These are phyloP conservation scores for Coprinopsis strossmayeri DNA, from an alignment of 768 basidiomycete species.

Conservation along the genomic window DNA sequence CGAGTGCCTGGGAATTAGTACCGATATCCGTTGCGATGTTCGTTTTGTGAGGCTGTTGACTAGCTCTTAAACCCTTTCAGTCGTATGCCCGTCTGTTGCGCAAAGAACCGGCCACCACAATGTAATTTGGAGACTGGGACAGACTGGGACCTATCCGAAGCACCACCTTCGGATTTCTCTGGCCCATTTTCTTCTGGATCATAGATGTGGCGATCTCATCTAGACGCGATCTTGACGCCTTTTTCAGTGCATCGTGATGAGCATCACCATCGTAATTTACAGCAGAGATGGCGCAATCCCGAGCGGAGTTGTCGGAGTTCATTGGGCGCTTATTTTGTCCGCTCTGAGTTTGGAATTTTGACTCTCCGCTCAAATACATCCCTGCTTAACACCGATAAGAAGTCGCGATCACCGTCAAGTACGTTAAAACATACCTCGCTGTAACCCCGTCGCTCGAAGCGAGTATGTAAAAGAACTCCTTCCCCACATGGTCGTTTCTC, in stretches of 20 bases:
- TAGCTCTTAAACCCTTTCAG: too few relatives aligned
- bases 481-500: neutral
- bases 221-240: neutral
- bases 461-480: neutral
- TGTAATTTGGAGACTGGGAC: too few relatives aligned
- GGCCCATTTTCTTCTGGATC: neutral
- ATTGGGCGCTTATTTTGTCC: neutral
- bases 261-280: constrained; percentile 21
- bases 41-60: too few relatives aligned
- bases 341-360: neutral
- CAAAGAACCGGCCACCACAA: too few relatives aligned
- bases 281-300: constrained; percentile 19
- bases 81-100: too few relatives aligned
- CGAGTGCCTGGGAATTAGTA: constrained; percentile 2
- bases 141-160: too few relatives aligned
- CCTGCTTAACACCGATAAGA: neutral
- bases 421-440: too few relatives aligned
- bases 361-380: neutral
- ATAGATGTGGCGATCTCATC: neutral
- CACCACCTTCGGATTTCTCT: too few relatives aligned
- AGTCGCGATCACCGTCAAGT: too few relatives aligned
- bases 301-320: neutral
- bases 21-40: too few relatives aligned
- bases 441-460: neutral
- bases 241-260: constrained; percentile 13